Evolutionary conservation across 2,329 filamentous ascomycete genomes (phyloP).

Genomic region (Leptodontidium sp.): DNA sequence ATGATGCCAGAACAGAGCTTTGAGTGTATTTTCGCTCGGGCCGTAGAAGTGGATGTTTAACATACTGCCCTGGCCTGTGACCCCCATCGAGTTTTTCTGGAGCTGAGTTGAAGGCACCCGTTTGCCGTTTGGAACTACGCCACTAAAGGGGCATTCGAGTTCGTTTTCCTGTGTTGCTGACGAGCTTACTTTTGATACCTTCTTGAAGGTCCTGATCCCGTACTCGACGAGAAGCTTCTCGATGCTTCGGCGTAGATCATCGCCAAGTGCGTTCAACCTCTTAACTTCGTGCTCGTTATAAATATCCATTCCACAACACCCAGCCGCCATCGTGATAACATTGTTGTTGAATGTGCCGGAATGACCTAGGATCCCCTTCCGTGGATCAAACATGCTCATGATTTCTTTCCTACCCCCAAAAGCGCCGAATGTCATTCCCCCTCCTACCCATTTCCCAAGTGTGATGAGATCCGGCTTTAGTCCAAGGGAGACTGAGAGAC

Average conservation of each 20-base stretch:
- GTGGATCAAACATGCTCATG: slow-evolving; percentile 65
- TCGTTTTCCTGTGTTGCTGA: slow-evolving; percentile 18
- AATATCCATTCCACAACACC: slow-evolving; percentile 45
- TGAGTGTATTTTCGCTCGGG: slow-evolving; percentile 32
- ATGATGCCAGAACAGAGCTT: slow-evolving; percentile 38
- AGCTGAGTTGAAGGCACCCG: not conserved
- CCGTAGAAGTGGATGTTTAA: slow-evolving; percentile 36
- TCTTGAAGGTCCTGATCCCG: slow-evolving; percentile 10
- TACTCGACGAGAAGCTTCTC: slow-evolving; percentile 28
- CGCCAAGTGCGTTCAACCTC: slow-evolving; percentile 35
- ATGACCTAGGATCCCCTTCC: slow-evolving; percentile 55
- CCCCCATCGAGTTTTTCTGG: slow-evolving; percentile 28
- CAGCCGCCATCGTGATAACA: slow-evolving; percentile 60
- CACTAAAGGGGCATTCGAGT: slow-evolving; percentile 29
- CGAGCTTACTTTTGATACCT: not conserved
- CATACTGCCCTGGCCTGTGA: slow-evolving; percentile 38
- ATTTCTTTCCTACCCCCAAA: slow-evolving; percentile 68
- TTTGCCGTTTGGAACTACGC: slow-evolving; percentile 12
- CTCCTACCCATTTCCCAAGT: slow-evolving; percentile 72
- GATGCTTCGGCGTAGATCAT: slow-evolving; percentile 28
- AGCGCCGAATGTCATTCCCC: slow-evolving; percentile 71
- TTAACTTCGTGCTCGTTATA: slow-evolving; percentile 32
- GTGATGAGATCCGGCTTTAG: slow-evolving; percentile 68
- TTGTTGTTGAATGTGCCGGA: slow-evolving; percentile 77
- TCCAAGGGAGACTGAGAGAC: slow-evolving; percentile 54